phyloP scores from a whole-genome alignment of 1,139 yeast genomes.

The Saccharomycopsis hybrid region DNA sequence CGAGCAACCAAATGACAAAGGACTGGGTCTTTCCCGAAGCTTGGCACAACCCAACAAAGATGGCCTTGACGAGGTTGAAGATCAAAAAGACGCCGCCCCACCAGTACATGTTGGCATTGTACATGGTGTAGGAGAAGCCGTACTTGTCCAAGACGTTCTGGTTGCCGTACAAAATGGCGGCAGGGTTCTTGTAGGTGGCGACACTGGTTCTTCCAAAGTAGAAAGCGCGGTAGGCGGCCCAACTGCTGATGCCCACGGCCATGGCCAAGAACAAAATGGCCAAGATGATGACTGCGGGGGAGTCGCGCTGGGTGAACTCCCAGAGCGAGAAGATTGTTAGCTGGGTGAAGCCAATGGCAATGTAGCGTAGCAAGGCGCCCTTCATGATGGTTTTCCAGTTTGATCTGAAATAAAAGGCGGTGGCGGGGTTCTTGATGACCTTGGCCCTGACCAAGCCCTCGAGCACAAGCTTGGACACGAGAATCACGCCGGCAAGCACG shows the following conservation, averaged over 20 bases:
- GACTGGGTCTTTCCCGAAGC: slow-evolving; percentile 75
- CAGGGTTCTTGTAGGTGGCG: slow-evolving; percentile 79
- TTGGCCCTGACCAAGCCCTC: slow-evolving; percentile 54
- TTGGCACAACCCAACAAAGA: slow-evolving; percentile 84
- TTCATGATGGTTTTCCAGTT: slow-evolving; percentile 78
- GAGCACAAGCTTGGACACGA: slow-evolving; percentile 65
- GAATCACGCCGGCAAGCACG: slow-evolving; percentile 56
- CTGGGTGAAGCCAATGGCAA: slow-evolving; percentile 80
- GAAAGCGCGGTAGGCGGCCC: slow-evolving; percentile 69
- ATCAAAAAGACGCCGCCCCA: slow-evolving; percentile 61
- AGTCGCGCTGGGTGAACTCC: slow-evolving; percentile 80
- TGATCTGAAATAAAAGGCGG: slow-evolving; percentile 59
- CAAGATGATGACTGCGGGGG: slow-evolving; percentile 73
- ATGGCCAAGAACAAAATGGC: slow-evolving; percentile 64
- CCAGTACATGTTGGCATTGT: slow-evolving; percentile 80
- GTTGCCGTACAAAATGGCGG: slow-evolving; percentile 84
- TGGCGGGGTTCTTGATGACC: slow-evolving; percentile 42
- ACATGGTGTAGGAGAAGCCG: slow-evolving; percentile 90
- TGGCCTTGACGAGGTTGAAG: slow-evolving; percentile 67
- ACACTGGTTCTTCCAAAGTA: slow-evolving; percentile 67
- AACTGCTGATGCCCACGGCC: slow-evolving; percentile 51
- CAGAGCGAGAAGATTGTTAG: slow-evolving; percentile 75
- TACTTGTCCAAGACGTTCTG: slow-evolving; percentile 71
- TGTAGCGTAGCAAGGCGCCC: slow-evolving; percentile 80
- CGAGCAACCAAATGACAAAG: slow-evolving; percentile 66